These are phyloP conservation scores for Ophiostoma sp. DNA, from an alignment of 2,329 filamentous ascomycete genomes.

Conservation along the genomic window DNA sequence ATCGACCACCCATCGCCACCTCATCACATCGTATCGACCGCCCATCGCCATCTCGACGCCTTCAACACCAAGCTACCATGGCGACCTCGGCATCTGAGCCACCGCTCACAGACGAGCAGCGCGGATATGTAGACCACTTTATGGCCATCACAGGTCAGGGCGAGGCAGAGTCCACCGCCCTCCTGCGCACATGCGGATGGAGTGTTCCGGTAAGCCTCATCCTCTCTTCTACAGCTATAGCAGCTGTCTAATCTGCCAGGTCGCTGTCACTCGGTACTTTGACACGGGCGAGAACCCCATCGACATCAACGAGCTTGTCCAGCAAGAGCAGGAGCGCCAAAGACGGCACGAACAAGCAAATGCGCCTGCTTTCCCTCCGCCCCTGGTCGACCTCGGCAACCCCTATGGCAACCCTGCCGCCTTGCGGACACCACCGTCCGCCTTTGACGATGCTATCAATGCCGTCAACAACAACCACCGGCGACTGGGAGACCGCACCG, in stretches of 20 bases:
- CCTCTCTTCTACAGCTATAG: too few relatives aligned
- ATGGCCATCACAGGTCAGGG: slow-evolving; percentile 83
- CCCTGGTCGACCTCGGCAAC: slow-evolving; percentile 19
- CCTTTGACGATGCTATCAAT: background rate
- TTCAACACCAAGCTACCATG: slow-evolving; percentile 9
- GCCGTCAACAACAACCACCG: slow-evolving; percentile 3
- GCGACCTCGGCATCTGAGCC: slow-evolving; percentile 22
- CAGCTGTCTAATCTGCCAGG: slow-evolving; percentile 46
- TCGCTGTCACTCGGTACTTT: slow-evolving; percentile 95
- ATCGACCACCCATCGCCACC: too few relatives aligned
- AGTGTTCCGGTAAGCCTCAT: slow-evolving; percentile 68
- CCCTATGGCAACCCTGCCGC: slow-evolving; percentile 14
- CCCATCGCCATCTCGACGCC: too few relatives aligned
- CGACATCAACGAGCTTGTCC: slow-evolving; percentile 58
- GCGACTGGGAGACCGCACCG: slow-evolving; percentile 34
- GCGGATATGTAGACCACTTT: slow-evolving; percentile 80
- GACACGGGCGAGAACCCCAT: slow-evolving; percentile 42
- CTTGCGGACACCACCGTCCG: background rate
- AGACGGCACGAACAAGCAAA: background rate
- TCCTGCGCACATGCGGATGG: slow-evolving; percentile 87
- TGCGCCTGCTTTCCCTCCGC: slow-evolving; percentile 2
- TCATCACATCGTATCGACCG: too few relatives aligned
- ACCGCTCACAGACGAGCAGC: slow-evolving; percentile 66
- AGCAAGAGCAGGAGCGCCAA: background rate
- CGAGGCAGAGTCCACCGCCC: slow-evolving; percentile 64